Evolutionary conservation across 2,329 filamentous ascomycete genomes (phyloP).

Genomic region (Arthroderma sp.): DNA sequence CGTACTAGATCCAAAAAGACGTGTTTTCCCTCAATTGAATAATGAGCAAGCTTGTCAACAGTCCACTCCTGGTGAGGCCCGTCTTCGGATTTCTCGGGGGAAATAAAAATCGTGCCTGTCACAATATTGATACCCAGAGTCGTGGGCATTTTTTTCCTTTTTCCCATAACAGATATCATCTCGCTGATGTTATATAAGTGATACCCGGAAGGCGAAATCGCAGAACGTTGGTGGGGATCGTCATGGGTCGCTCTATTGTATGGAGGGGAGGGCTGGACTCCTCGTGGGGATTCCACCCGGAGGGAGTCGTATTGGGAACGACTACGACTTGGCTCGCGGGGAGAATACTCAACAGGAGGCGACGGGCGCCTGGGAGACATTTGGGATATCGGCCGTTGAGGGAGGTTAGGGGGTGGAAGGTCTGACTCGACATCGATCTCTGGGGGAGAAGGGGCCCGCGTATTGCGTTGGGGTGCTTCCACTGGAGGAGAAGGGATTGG

Average conservation of each 20-base stretch:
- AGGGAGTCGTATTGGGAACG: constrained; percentile 21
- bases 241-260: constrained; percentile 37
- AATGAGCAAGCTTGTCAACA: constrained; percentile 90
- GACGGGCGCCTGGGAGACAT: constrained; percentile 47
- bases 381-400: constrained; percentile 49
- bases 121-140: constrained; percentile 85
- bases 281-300: constrained; percentile 25
- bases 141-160: constrained; percentile 97
- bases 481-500: constrained; percentile 24
- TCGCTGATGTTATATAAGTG: constrained; percentile 96
- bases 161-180: constrained; percentile 93
- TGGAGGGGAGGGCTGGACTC: constrained; percentile 43
- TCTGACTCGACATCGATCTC: constrained; percentile 54
- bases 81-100: constrained; percentile 70
- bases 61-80: constrained; percentile 85
- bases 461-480: constrained; percentile 41
- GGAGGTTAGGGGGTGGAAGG: constrained; percentile 45
- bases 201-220: constrained; percentile 60
- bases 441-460: constrained; percentile 36
- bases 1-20: constrained; percentile 87
- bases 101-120: constrained; percentile 79
- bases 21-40: constrained; percentile 95
- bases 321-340: constrained; percentile 3
- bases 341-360: constrained; percentile 37
- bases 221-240: constrained; percentile 33